phyloP scores from a whole-genome alignment of 2,329 filamentous ascomycete species.

The Penicillium sp. region DNA sequence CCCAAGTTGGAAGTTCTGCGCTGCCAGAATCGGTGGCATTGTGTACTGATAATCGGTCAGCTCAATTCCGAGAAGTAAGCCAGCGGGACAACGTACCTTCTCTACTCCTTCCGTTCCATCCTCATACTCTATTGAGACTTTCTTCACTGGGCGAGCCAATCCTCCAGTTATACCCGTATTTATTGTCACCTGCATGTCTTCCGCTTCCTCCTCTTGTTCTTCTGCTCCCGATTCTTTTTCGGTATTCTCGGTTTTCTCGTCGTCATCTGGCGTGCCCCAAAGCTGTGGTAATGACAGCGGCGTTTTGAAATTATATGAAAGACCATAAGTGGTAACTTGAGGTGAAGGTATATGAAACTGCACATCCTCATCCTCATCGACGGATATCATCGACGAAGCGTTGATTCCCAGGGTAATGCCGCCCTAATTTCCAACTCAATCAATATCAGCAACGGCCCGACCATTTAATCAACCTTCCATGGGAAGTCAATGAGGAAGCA shows the following conservation, averaged over 20 bases:
- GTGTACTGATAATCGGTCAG: conserved; percentile 29
- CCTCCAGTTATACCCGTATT: conserved; percentile 35
- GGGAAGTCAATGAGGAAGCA: background rate
- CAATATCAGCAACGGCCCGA: conserved; percentile 11
- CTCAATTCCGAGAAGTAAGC: background rate
- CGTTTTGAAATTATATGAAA: conserved; percentile 37
- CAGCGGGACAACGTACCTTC: conserved; percentile 23
- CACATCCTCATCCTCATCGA: conserved; percentile 31
- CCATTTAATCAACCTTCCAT: background rate
- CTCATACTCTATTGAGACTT: conserved; percentile 23
- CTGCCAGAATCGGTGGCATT: conserved; percentile 29
- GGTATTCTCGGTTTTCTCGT: conserved; percentile 17
- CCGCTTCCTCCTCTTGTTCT: conserved; percentile 1
- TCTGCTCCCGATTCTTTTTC: conserved; percentile 8
- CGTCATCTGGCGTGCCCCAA: conserved; percentile 21
- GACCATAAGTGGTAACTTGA: conserved; percentile 26
- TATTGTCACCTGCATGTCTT: conserved; percentile 30
- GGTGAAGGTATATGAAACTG: conserved; percentile 31
- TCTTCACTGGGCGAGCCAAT: conserved; percentile 25
- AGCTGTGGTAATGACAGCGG: conserved; percentile 33
- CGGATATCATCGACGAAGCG: conserved; percentile 34
- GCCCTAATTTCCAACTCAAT: conserved; percentile 22
- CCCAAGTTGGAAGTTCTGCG: conserved; percentile 34
- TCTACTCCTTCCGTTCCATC: conserved; percentile 29
- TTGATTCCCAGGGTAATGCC: conserved; percentile 36